Percentiles rank a stretch among this genome's conserved stretches.
Evolutionary conservation across 1,139 yeast species (phyloP).

Genomic region (Hyphopichia pseudoburtonii): DNA sequence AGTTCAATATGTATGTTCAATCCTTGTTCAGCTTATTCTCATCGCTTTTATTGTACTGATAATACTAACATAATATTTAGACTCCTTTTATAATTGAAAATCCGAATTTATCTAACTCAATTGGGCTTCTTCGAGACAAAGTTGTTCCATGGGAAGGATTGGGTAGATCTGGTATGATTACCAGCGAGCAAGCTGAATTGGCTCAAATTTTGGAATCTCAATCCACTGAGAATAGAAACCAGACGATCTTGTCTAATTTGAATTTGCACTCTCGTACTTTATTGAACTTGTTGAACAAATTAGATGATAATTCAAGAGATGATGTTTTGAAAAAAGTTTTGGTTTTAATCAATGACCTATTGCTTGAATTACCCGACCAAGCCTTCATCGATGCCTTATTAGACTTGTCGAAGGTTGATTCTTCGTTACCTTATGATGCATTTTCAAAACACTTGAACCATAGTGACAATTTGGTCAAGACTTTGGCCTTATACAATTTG

Average conservation of each 20-base stretch:
- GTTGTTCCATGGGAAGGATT: slow-evolving; percentile 94
- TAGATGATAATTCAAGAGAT: slow-evolving; percentile 46
- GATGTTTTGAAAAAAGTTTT: slow-evolving; percentile 76
- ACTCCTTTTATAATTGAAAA: slow-evolving; percentile 50
- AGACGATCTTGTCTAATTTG: slow-evolving; percentile 44
- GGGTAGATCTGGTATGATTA: slow-evolving; percentile 69
- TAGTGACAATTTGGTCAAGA: slow-evolving; percentile 46
- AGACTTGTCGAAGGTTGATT: slow-evolving; percentile 44
- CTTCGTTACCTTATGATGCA: slow-evolving; percentile 56
- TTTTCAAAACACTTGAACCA: slow-evolving; percentile 52
- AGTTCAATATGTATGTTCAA: background rate
- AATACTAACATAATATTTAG: slow-evolving; percentile 12
- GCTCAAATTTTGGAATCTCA: slow-evolving; percentile 66
- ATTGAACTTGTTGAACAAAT: slow-evolving; percentile 54
- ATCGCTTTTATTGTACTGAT: too few species aligned
- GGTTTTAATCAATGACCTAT: slow-evolving; percentile 66
- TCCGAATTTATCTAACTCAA: slow-evolving; percentile 69
- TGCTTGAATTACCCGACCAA: slow-evolving; percentile 40
- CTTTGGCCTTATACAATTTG: slow-evolving; percentile 47
- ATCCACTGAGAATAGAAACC: slow-evolving; percentile 35
- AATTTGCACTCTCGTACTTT: slow-evolving; percentile 58
- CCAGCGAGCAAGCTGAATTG: slow-evolving; percentile 63
- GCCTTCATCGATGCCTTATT: slow-evolving; percentile 48
- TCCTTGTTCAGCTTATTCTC: too few species aligned
- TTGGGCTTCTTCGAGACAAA: slow-evolving; percentile 72